Conservation (phyloP, 139 green algal species). For the Closterium sp. region DNA sequence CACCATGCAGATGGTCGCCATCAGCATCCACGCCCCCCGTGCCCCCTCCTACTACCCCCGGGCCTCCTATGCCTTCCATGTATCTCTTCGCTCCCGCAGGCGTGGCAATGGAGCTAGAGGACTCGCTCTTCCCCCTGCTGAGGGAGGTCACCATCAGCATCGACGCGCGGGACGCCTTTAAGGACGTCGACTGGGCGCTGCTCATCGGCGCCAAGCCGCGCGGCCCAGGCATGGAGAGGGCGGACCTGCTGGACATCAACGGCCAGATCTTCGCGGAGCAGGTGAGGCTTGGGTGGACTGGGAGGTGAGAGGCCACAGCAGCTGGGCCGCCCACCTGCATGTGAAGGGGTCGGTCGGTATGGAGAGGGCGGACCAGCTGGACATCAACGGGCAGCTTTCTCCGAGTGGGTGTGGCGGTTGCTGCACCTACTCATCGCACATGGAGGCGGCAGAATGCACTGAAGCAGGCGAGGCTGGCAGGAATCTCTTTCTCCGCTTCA, state of each 20-base stretch:
- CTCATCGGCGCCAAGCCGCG: slow-evolving; percentile 88
- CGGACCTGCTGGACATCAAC: slow-evolving; percentile 86
- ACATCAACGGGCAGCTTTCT: slow-evolving; percentile 88
- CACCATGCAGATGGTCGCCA: too few species aligned
- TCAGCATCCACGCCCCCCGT: too few species aligned
- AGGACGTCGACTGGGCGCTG: slow-evolving; percentile 83
- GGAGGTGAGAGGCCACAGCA: too few species aligned
- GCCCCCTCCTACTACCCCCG: too few species aligned
- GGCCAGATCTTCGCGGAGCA: slow-evolving; percentile 73
- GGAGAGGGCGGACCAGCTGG: slow-evolving; percentile 84
- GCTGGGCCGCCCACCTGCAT: too few species aligned
- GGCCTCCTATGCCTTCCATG: not conserved
- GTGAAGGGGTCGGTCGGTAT: slow-evolving; percentile 53
- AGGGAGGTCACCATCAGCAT: slow-evolving; percentile 76
- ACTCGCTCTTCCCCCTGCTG: slow-evolving; percentile 89
- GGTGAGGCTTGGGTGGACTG: not conserved
- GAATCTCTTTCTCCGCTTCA: too few species aligned
- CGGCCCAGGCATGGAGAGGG: slow-evolving; percentile 85
- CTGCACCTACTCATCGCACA: too few species aligned
- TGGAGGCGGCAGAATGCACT: too few species aligned
- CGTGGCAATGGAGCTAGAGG: slow-evolving; percentile 94
- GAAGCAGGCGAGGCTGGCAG: too few species aligned
- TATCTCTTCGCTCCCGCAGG: slow-evolving; percentile 32
- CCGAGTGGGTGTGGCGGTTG: too few species aligned
- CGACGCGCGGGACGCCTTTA: slow-evolving; percentile 73